Conservation (phyloP, 2,329 filamentous ascomycete genomes). For the Claviceps sp. region DNA sequence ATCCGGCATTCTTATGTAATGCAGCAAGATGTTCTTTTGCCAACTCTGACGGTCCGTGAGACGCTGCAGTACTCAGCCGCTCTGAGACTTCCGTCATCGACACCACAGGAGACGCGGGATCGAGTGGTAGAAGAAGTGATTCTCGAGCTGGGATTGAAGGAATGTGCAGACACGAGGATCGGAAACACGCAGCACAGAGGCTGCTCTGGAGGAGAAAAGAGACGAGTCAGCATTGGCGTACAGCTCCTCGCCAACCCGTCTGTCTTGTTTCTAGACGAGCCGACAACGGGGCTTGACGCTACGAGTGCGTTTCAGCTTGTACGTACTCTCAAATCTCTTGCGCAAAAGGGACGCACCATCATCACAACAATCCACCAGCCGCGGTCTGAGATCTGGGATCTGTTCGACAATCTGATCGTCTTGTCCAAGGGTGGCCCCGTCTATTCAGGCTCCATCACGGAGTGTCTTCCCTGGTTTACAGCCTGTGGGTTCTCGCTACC, state of each 20-base stretch:
- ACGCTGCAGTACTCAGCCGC: slow-evolving; percentile 63
- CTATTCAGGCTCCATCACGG: slow-evolving; percentile 47
- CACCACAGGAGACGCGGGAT: slow-evolving; percentile 42
- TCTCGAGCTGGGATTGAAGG: slow-evolving; percentile 59
- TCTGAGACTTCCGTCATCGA: slow-evolving; percentile 51
- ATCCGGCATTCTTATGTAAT: slow-evolving; percentile 58
- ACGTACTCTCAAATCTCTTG: slow-evolving; percentile 53
- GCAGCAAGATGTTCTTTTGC: slow-evolving; percentile 62
- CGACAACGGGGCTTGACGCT: slow-evolving; percentile 65
- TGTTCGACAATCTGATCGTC: slow-evolving; percentile 61
- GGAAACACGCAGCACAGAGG: slow-evolving; percentile 59
- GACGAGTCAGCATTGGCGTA: slow-evolving; percentile 63
- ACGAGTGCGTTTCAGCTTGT: slow-evolving; percentile 65
- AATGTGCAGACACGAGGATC: slow-evolving; percentile 63
- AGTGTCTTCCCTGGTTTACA: slow-evolving; percentile 52
- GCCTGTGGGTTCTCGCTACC: slow-evolving; percentile 47
- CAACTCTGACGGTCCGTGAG: slow-evolving; percentile 62
- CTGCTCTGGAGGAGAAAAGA: slow-evolving; percentile 68
- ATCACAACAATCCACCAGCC: slow-evolving; percentile 68
- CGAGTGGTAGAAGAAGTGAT: slow-evolving; percentile 65
- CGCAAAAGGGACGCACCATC: slow-evolving; percentile 54
- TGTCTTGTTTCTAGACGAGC: slow-evolving; percentile 65
- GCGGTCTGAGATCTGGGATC: slow-evolving; percentile 64
- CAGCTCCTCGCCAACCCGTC: slow-evolving; percentile 70
- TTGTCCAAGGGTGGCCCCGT: slow-evolving; percentile 54